These are phyloP conservation scores for Picochlorum sp. DNA, from an alignment of 139 green algal genomes.

Conservation along the genomic window DNA sequence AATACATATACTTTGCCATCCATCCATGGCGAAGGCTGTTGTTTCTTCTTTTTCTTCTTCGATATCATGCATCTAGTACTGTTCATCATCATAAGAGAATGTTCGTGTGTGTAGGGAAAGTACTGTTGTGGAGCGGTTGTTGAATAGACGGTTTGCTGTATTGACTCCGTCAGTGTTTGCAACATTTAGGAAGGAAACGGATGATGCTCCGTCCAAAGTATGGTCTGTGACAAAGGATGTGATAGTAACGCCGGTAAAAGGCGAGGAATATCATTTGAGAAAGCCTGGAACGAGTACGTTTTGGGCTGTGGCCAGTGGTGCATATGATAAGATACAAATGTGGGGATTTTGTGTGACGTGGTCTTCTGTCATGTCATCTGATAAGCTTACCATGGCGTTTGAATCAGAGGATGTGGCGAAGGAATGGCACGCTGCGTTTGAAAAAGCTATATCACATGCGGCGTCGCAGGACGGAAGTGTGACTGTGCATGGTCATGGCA, in stretches of 20 bases:
- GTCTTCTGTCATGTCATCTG: not conserved
- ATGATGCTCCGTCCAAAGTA: conserved; percentile 17
- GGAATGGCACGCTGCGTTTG: conserved; percentile 19
- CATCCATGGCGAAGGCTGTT: too few species aligned
- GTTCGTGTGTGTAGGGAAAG: conserved; percentile 8
- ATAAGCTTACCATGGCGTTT: conserved; percentile 13
- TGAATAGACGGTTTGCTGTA: conserved; percentile 27
- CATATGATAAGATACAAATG: conserved; percentile 16
- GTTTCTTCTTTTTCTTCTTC: not conserved
- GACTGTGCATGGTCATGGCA: not conserved
- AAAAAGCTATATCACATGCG: conserved; percentile 7
- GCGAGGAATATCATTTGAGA: conserved; percentile 15
- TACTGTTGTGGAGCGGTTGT: conserved; percentile 20
- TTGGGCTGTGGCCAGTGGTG: conserved; percentile 19
- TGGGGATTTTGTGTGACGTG: conserved; percentile 14
- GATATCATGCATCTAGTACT: not conserved
- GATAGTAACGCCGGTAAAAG: conserved; percentile 7
- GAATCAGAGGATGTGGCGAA: conserved; percentile 10
- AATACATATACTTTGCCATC: too few species aligned
- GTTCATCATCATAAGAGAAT: too few species aligned
- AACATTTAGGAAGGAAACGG: conserved; percentile 20
- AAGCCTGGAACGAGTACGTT: conserved; percentile 24
- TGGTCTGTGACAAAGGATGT: conserved; percentile 15
- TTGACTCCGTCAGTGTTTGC: conserved; percentile 17
- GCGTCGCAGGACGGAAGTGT: not conserved